These are phyloP conservation scores for Aurifilum marmelostoma DNA, from an alignment of 2,329 filamentous ascomycete species.

Conservation along the genomic window DNA sequence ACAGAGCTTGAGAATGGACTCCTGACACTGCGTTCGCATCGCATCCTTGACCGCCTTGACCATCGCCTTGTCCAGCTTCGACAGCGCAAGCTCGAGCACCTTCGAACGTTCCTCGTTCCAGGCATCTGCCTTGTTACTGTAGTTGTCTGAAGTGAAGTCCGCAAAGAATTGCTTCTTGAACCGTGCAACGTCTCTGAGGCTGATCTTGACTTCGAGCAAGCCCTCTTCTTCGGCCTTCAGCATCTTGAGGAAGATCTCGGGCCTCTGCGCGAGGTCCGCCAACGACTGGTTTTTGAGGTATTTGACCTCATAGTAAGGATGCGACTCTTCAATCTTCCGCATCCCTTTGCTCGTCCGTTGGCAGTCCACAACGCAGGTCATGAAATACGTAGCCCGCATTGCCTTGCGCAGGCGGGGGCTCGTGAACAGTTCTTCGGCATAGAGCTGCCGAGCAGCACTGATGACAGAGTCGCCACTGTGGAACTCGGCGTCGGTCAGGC, in stretches of 20 bases:
- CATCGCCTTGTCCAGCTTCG: constrained; percentile 81
- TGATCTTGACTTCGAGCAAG: constrained; percentile 81
- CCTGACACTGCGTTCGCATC: constrained; percentile 90
- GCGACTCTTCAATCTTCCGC: constrained; percentile 89
- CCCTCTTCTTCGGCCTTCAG: constrained; percentile 95
- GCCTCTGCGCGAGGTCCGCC: constrained; percentile 75
- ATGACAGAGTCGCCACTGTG: constrained; percentile 76
- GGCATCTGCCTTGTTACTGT: constrained; percentile 89
- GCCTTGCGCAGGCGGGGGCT: constrained; percentile 89
- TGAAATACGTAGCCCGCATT: constrained; percentile 82
- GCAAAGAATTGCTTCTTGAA: constrained; percentile 78
- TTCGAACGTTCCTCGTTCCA: constrained; percentile 91
- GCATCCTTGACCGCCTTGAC: constrained; percentile 94
- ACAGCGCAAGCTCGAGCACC: constrained; percentile 78
- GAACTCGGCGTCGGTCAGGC: constrained; percentile 73
- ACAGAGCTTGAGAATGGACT: constrained; percentile 84
- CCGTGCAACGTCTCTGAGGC: constrained; percentile 73
- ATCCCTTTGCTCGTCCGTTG: constrained; percentile 91
- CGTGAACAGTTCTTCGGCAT: constrained; percentile 84
- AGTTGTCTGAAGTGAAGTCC: constrained; percentile 92
- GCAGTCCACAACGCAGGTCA: constrained; percentile 82
- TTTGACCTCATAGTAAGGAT: constrained; percentile 97
- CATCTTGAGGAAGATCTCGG: constrained; percentile 95
- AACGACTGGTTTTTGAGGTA: constrained; percentile 91
- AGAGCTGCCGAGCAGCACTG: constrained; percentile 81